Evolutionary conservation across 441 rosid species (phyloP), one percentile per base, ranked within the genome.

Genomic region (Gossypium trilobum): DNA sequence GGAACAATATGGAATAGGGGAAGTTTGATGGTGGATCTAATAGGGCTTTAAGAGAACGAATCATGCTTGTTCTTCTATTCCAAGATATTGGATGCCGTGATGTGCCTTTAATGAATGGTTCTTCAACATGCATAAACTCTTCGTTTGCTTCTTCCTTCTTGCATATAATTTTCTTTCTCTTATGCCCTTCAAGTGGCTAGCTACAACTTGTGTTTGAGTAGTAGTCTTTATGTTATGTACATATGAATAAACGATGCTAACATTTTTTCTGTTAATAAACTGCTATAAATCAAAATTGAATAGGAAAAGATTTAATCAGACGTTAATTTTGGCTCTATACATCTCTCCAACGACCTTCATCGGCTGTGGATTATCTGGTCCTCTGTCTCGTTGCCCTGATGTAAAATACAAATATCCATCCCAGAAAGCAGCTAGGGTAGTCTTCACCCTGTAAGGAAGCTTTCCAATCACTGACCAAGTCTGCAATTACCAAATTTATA

Each of bases 371-470:
- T 91, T 84, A 9, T 82, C 90, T 0, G 91, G 91, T 74, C 96
- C 97, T 84, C 93, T 87, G 76, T 93, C 97, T 3, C 96, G 84
- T 77, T 91, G 97, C 54, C 97, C 98, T 0, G 98, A 93, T 19
- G 97, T 89, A 68, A 91, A 89, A 73, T 91, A 91, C 80, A 91
- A 74, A 84, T 90, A 87, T 62, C 96, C 96, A 56, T 89, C 85
- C 93, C 93, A 89, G 73, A 79, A 86, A 0, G 96, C 95, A 13
- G 87, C 82, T 51, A 85, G 81, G 0, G 96, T 82, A 4, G 96
- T 89, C 87, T 93, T 93, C 33, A 91, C 75, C 2, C 98, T 88
- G 64, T 68, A 91, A 2, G 97, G 97, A 69, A 93, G 90, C 82
- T 85, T 84, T 63, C 97, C 95, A 10, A 89, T 80, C 75, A 93